phyloP scores from a whole-genome alignment of 768 basidiomycete genomes.

The Russula sp. region DNA sequence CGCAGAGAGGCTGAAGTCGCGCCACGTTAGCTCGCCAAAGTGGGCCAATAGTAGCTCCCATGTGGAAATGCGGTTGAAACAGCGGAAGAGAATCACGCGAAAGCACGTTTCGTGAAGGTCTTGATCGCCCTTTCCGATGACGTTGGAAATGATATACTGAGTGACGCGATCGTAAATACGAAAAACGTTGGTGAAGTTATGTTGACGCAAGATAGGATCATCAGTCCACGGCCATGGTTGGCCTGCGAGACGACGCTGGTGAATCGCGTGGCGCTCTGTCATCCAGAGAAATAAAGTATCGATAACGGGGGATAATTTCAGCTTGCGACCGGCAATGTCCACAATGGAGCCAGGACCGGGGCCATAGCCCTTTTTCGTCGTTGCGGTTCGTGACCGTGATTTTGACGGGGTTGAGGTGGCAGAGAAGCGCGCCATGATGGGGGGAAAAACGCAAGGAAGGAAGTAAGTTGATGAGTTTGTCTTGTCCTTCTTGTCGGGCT shows the following conservation, averaged over 20 bases:
- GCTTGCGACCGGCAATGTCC: constrained; percentile 24
- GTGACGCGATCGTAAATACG: constrained; percentile 64
- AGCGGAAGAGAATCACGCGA: constrained; percentile 63
- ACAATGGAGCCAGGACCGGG: constrained; percentile 17
- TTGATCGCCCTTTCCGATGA: constrained; percentile 62
- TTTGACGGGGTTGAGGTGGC: constrained; percentile 19
- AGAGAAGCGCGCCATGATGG: constrained; percentile 18
- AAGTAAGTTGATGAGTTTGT: constrained; percentile 9
- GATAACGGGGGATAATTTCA: constrained; percentile 25
- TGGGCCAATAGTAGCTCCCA: constrained; percentile 52
- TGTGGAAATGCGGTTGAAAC: constrained; percentile 64
- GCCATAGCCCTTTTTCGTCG: constrained; percentile 1
- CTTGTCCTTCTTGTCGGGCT: not conserved
- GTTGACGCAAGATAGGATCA: constrained; percentile 47
- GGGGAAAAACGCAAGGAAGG: constrained; percentile 7
- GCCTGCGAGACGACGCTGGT: constrained; percentile 26
- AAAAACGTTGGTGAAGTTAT: constrained; percentile 68
- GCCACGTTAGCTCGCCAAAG: constrained; percentile 57
- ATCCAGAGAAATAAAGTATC: constrained; percentile 29
- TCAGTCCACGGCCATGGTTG: constrained; percentile 47
- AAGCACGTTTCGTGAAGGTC: constrained; percentile 57
- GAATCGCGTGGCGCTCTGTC: constrained; percentile 28
- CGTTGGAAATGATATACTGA: constrained; percentile 61
- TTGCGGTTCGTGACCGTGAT: constrained; percentile 11
- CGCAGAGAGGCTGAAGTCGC: constrained; percentile 41